Evolutionary conservation across 2,329 filamentous ascomycete species (phyloP).

Genomic region (Penicillium sp.): DNA sequence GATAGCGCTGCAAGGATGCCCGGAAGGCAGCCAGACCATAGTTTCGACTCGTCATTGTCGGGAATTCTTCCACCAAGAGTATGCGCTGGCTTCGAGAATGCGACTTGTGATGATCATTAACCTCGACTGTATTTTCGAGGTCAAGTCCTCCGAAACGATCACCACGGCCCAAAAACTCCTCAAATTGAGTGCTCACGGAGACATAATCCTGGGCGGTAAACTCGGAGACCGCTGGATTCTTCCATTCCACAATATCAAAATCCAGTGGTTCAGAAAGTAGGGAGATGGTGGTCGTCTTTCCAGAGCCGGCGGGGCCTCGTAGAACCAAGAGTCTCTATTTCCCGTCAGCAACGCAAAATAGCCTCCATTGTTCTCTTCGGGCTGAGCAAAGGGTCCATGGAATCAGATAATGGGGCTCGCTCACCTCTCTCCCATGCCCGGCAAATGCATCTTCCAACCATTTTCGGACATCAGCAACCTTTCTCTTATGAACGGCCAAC

Average conservation of each 20-base stretch:
- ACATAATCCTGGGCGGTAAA: slow-evolving; percentile 62
- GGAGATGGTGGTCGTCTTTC: slow-evolving; percentile 84
- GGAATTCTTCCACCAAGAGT: slow-evolving; percentile 79
- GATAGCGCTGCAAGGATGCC: slow-evolving; percentile 70
- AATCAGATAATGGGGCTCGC: slow-evolving; percentile 5
- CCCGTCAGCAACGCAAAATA: slow-evolving; percentile 3
- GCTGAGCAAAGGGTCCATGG: background rate
- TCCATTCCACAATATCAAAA: slow-evolving; percentile 84
- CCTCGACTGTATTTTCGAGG: slow-evolving; percentile 26
- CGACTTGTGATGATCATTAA: slow-evolving; percentile 1
- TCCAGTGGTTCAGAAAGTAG: slow-evolving; percentile 76
- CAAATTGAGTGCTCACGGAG: slow-evolving; percentile 78
- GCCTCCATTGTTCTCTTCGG: background rate
- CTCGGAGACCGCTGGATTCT: slow-evolving; percentile 69
- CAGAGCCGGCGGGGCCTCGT: slow-evolving; percentile 86
- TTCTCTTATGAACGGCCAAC: slow-evolving; percentile 91
- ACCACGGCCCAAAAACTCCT: slow-evolving; percentile 83
- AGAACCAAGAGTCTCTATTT: slow-evolving; percentile 74
- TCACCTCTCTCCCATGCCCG: slow-evolving; percentile 50
- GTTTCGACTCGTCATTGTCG: slow-evolving; percentile 68
- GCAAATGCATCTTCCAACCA: slow-evolving; percentile 77
- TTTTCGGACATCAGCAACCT: slow-evolving; percentile 78
- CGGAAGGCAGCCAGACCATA: slow-evolving; percentile 72
- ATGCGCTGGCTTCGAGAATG: slow-evolving; percentile 48
- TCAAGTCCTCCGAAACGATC: slow-evolving; percentile 76